Conservation (phyloP, 768 basidiomycete genomes). For the Boletus barrowsii region DNA sequence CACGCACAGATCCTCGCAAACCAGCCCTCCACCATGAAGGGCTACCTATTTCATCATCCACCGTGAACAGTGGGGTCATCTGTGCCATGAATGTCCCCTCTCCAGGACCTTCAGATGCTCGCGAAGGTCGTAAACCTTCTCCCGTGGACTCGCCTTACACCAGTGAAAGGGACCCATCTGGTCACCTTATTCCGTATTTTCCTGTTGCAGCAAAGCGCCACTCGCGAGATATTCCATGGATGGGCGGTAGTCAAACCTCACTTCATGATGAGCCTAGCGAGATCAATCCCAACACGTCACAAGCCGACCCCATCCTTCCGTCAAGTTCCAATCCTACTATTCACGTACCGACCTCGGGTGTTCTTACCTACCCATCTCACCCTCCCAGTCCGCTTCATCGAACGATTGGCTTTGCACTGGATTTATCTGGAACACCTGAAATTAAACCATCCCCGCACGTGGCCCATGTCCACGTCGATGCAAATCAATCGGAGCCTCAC, state of each 20-base stretch:
- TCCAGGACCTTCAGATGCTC: not conserved
- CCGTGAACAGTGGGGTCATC: not conserved
- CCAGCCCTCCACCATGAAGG: not conserved
- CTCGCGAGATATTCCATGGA: constrained; percentile 10
- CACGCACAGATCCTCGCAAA: not conserved
- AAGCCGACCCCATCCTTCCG: not conserved
- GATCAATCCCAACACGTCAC: not conserved
- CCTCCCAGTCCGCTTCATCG: not conserved
- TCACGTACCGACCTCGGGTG: not conserved
- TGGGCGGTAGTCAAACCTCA: constrained; percentile 10
- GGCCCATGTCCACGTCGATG: not conserved
- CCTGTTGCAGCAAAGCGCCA: constrained; percentile 10
- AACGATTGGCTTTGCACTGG: not conserved
- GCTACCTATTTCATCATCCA: not conserved
- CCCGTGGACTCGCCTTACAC: constrained; percentile 13
- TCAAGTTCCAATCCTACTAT: not conserved
- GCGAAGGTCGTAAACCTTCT: constrained; percentile 7
- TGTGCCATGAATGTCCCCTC: constrained; percentile 18
- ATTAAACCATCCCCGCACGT: not conserved
- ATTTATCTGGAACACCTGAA: not conserved
- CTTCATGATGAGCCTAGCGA: constrained; percentile 16
- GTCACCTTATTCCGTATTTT: constrained; percentile 17
- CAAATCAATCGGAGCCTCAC: not conserved
- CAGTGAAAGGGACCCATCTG: constrained; percentile 13
- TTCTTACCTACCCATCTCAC: not conserved